phyloP scores from a whole-genome alignment of 352 stramenopile species.

The Globisporangium barbulae region DNA sequence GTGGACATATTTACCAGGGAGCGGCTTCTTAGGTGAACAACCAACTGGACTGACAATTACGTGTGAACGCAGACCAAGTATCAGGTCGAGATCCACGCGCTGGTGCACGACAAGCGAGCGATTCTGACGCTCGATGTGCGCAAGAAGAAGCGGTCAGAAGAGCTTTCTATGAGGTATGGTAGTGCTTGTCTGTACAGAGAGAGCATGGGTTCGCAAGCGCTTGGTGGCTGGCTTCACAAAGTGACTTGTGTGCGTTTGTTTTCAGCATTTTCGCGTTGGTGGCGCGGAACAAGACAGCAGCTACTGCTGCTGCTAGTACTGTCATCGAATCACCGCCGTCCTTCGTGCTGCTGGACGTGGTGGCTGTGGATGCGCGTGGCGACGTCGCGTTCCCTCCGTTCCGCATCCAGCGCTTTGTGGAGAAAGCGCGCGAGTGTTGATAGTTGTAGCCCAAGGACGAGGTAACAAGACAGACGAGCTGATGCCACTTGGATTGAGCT shows the following conservation, averaged over 20 bases:
- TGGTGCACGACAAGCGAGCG: slow-evolving; percentile 5
- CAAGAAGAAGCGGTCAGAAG: neutral
- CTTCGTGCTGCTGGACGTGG: slow-evolving; percentile 31
- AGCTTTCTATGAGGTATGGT: slow-evolving; percentile 8
- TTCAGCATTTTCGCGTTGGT: slow-evolving; percentile 13
- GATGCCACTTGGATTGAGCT: too few species aligned
- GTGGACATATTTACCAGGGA: neutral
- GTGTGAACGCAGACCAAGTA: slow-evolving; percentile 5
- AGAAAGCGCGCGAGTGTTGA: neutral
- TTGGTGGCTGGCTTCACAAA: neutral
- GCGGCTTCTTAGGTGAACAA: neutral
- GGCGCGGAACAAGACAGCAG: neutral
- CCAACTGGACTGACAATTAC: neutral
- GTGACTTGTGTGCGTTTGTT: neutral
- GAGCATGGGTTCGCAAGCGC: neutral
- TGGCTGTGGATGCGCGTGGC: slow-evolving; percentile 23
- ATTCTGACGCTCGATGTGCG: slow-evolving; percentile 10
- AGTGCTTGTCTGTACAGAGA: neutral
- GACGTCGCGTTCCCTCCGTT: slow-evolving; percentile 38
- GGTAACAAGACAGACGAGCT: too few species aligned
- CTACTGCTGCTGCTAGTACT: too few species aligned
- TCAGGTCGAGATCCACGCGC: slow-evolving; percentile 13
- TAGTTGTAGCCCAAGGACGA: neutral
- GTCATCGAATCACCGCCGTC: neutral
- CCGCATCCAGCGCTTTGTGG: slow-evolving; percentile 12